These are phyloP conservation scores for Colletotrichum zoysiae DNA, from an alignment of 2,329 filamentous ascomycete genomes.

Conservation along the genomic window DNA sequence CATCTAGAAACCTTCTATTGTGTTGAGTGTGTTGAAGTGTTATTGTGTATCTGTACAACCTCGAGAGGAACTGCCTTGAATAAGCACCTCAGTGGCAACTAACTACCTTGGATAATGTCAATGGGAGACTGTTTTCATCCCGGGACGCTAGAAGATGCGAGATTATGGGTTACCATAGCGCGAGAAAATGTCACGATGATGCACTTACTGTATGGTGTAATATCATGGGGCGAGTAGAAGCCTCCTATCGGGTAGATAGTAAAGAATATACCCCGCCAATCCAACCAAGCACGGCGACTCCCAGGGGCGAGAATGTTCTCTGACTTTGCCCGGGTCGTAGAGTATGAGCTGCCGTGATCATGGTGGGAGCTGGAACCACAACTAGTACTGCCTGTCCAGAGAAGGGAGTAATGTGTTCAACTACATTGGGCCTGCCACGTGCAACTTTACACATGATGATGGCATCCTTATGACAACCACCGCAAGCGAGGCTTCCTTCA, in stretches of 20 bases:
- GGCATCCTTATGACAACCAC: neutral
- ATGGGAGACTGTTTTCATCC: neutral
- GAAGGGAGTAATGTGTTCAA: neutral
- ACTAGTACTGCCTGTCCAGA: no score
- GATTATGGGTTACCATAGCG: neutral
- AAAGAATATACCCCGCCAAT: no score
- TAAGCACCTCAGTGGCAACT: no score
- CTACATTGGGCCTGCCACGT: neutral
- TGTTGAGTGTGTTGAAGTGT: no score
- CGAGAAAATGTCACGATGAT: neutral
- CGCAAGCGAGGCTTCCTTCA: neutral
- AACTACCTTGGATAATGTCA: neutral
- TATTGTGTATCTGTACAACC: no score
- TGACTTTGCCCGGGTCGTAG: neutral
- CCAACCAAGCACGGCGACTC: neutral
- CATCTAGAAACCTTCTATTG: no score
- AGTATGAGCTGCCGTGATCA: neutral
- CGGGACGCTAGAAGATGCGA: neutral
- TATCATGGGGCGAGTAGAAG: neutral
- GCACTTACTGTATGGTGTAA: neutral
- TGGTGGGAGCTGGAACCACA: neutral
- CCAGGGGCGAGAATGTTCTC: neutral
- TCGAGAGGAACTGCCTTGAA: no score
- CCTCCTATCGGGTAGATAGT: no score
- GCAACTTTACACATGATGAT: neutral